Percentiles rank a stretch among this genome's conserved stretches.
Conservation (phyloP, 495 filamentous ascomycete species). For the Penicillium maclennaniae region DNA sequence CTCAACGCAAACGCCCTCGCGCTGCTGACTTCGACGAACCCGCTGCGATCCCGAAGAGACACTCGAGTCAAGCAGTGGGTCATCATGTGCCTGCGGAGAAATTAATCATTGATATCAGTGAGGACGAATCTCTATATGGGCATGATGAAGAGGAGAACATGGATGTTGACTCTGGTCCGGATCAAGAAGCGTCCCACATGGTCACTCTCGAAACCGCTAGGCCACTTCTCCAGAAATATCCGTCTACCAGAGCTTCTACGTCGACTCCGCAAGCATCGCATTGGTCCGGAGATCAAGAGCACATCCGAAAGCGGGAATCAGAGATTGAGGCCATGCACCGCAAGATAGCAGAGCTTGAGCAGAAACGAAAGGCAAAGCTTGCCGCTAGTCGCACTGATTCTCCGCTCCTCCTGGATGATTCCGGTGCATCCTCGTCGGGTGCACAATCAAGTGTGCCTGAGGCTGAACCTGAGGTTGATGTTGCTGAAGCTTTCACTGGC, state of each 20-base stretch:
- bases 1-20: constrained; percentile 72
- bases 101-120: constrained; percentile 73
- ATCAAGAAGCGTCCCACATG: constrained; percentile 2
- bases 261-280: constrained; percentile 37
- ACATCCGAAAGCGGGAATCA: constrained; percentile 60
- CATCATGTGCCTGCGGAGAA: constrained; percentile 20
- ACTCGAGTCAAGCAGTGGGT: constrained; percentile 46
- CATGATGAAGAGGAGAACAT: constrained; percentile 38
- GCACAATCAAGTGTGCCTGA: constrained; percentile 13
- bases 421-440: constrained; percentile 17
- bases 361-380: constrained; percentile 56
- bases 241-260: constrained; percentile 18
- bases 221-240: constrained; percentile 9
- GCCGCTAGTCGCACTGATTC: constrained; percentile 38
- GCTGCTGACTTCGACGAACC: constrained; percentile 72
- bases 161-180: constrained; percentile 28
- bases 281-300: constrained; percentile 43
- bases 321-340: constrained; percentile 71
- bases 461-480: constrained; percentile 8
- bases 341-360: constrained; percentile 73
- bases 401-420: constrained; percentile 23
- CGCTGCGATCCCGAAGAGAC: constrained; percentile 53
- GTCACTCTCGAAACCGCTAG: background rate
- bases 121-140: constrained; percentile 52
- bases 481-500: constrained; percentile 3